phyloP scores from a whole-genome alignment of 441 rosid species.

The Eruca vesicaria region DNA sequence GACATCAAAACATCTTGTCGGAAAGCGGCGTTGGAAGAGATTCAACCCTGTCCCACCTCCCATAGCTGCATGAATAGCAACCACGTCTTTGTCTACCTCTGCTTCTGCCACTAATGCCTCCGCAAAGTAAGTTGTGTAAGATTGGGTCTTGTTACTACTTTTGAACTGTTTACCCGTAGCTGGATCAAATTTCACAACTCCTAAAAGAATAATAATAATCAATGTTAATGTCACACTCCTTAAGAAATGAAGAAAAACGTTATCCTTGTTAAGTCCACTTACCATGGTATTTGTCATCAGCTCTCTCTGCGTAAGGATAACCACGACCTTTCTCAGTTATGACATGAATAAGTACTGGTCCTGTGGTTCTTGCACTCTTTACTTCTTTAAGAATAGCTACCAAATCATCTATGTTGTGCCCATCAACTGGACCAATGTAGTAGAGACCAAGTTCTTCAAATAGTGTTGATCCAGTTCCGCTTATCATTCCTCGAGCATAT shows the following conservation, averaged over 20 bases:
- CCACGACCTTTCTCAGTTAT: constrained; percentile 98
- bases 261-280: background rate
- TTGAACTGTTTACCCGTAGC: constrained; percentile 95
- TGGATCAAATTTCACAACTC: constrained; percentile 85
- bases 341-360: constrained; percentile 91
- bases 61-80: constrained; percentile 98
- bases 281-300: constrained; percentile 97
- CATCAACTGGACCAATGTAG: constrained; percentile 94
- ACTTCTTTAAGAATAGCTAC: constrained; percentile 83
- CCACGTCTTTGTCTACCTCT: constrained; percentile 72
- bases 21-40: constrained; percentile 81
- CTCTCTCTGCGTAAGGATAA: constrained; percentile 93
- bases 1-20: constrained; percentile 83
- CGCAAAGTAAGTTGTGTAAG: constrained; percentile 85
- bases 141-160: constrained; percentile 53
- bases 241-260: background rate
- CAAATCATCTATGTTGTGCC: constrained; percentile 87
- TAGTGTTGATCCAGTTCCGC: constrained; percentile 91
- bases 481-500: constrained; percentile 96
- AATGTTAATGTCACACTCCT: background rate
- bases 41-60: constrained; percentile 97
- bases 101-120: constrained; percentile 95
- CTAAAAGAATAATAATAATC: constrained; percentile 42
- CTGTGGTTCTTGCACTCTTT: constrained; percentile 81
- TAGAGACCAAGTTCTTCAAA: constrained; percentile 94